Evolutionary conservation across 1,284 basidiomycete species (phyloP).

Genomic region (Moesziomyces globuligerus): DNA sequence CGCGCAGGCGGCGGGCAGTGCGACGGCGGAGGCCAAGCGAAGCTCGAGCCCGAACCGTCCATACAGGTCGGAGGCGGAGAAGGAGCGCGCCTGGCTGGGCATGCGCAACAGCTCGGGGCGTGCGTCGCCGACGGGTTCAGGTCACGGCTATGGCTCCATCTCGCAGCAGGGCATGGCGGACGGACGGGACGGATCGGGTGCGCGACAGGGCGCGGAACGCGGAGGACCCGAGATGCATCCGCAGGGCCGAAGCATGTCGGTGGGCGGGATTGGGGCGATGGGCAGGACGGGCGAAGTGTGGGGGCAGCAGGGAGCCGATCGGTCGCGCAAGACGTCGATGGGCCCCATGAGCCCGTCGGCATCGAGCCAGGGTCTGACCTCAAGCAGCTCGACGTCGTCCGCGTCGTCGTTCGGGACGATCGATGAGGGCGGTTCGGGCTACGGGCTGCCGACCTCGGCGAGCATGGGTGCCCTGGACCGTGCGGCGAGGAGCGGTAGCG

Average conservation of each 20-base stretch:
- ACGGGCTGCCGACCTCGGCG: slow-evolving; percentile 20
- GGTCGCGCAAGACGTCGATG: slow-evolving; percentile 31
- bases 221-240: slow-evolving; percentile 18
- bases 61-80: slow-evolving; percentile 41
- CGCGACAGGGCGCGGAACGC: slow-evolving; percentile 9
- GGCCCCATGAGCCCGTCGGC: slow-evolving; percentile 25
- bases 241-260: slow-evolving; percentile 38
- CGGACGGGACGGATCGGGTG: no score
- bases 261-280: slow-evolving; percentile 35
- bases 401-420: slow-evolving; percentile 18
- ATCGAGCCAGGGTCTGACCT: slow-evolving; percentile 21
- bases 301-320: slow-evolving; percentile 3
- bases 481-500: no score
- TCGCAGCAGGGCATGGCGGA: slow-evolving; percentile 8
- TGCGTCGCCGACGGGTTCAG: slow-evolving; percentile 9
- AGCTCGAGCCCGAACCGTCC: slow-evolving; percentile 30
- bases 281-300: slow-evolving; percentile 25
- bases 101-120: slow-evolving; percentile 31
- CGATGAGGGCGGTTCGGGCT: slow-evolving; percentile 17
- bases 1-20: not conserved
- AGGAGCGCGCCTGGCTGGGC: slow-evolving; percentile 41
- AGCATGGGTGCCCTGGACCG: slow-evolving; percentile 14
- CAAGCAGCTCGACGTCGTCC: slow-evolving; percentile 9
- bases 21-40: slow-evolving; percentile 13
- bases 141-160: slow-evolving; percentile 20